phyloP scores from a whole-genome alignment of 2,329 filamentous ascomycete species.

The Myriosclerotinia duriaeana region DNA sequence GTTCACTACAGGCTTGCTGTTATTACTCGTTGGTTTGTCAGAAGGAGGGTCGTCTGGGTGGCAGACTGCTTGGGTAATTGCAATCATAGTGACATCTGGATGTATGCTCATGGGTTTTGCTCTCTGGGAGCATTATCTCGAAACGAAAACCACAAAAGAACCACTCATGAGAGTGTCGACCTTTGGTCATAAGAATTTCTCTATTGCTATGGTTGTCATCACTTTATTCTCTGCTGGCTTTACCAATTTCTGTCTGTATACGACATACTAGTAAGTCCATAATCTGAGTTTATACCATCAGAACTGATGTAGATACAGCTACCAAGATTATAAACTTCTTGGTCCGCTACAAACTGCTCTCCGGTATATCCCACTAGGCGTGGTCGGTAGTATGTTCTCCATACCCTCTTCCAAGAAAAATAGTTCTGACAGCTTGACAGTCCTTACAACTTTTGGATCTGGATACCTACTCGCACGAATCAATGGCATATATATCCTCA shows the following conservation, averaged over 20 bases:
- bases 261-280: constrained; percentile 56
- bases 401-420: background rate
- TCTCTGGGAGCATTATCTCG: constrained; percentile 47
- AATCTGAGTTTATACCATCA: background rate
- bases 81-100: constrained; percentile 53
- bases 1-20: constrained; percentile 61
- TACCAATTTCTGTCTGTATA: constrained; percentile 66
- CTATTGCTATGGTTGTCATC: constrained; percentile 64
- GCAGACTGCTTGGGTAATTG: constrained; percentile 60
- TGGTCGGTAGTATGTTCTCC: constrained; percentile 47
- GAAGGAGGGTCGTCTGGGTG: constrained; percentile 70
- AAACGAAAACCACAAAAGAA: constrained; percentile 47
- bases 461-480: constrained; percentile 35
- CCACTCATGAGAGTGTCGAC: constrained; percentile 68
- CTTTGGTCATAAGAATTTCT: constrained; percentile 60
- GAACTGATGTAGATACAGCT: constrained; percentile 43
- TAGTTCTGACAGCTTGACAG: constrained; percentile 21
- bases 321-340: constrained; percentile 64
- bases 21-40: constrained; percentile 65
- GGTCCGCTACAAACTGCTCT: constrained; percentile 65
- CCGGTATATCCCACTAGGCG: constrained; percentile 66
- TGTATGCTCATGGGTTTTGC: constrained; percentile 47
- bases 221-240: constrained; percentile 65
- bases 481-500: constrained; percentile 54
- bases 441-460: constrained; percentile 29